phyloP scores from a whole-genome alignment of 768 basidiomycete genomes.

The Dioszegia hungarica region DNA sequence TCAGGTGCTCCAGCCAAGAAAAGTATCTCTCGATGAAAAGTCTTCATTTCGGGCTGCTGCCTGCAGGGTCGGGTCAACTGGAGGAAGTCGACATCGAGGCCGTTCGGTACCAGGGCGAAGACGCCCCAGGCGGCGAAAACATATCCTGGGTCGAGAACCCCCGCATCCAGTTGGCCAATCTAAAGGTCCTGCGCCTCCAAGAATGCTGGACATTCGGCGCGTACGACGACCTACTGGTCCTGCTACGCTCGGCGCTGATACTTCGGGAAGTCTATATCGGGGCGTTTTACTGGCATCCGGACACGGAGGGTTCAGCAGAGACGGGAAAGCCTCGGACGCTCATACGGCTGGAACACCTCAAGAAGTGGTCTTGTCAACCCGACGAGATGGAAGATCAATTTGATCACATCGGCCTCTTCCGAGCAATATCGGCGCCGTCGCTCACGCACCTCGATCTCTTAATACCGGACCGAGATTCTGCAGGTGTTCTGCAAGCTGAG shows the following conservation, averaged over 20 bases:
- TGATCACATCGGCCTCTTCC: not conserved
- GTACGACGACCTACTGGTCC: not conserved
- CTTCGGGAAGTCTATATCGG: not conserved
- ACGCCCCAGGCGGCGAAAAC: not conserved
- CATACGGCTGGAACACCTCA: not conserved
- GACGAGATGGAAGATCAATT: not conserved
- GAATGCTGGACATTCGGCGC: not conserved
- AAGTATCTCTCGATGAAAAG: not conserved
- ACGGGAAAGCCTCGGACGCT: not conserved
- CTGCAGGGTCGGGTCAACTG: not conserved
- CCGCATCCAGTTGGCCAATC: not conserved
- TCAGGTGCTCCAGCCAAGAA: not conserved
- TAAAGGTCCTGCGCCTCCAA: not conserved
- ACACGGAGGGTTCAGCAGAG: not conserved
- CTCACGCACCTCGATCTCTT: conserved; percentile 2
- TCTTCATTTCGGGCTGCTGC: not conserved
- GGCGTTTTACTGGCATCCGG: not conserved
- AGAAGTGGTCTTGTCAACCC: not conserved
- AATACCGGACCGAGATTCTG: not conserved
- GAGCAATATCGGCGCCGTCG: not conserved
- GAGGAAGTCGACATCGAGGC: not conserved
- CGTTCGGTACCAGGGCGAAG: not conserved
- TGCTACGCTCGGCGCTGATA: not conserved
- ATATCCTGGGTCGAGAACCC: not conserved
- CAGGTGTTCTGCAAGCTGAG: not conserved